phyloP scores from a whole-genome alignment of 306 rosid genomes.

The Cucumis hystrix region DNA sequence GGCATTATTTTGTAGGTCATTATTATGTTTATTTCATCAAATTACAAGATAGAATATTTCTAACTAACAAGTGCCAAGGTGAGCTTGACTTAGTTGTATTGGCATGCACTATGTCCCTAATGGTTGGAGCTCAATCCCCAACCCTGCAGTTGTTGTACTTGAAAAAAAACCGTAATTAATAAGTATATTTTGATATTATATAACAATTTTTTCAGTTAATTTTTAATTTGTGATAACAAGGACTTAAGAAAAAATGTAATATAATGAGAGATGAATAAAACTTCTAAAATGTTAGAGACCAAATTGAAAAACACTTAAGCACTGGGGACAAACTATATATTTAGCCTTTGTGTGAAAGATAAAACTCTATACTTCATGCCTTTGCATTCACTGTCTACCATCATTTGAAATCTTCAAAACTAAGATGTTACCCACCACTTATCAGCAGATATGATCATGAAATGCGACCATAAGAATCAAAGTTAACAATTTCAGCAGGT shows the following conservation, averaged over 20 bases:
- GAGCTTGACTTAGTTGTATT: too few relatives aligned
- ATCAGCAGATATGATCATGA: background rate
- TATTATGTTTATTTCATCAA: background rate
- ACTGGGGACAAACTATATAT: background rate
- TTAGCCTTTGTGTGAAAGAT: background rate
- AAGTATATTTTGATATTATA: too few relatives aligned
- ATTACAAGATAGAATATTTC: background rate
- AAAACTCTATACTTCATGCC: background rate
- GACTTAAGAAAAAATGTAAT: too few relatives aligned
- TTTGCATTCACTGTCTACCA: background rate
- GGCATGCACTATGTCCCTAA: too few relatives aligned
- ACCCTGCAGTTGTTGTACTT: too few relatives aligned
- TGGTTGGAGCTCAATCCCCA: too few relatives aligned
- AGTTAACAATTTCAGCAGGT: background rate
- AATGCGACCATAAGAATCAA: background rate
- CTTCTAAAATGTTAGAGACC: background rate
- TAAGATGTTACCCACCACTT: background rate
- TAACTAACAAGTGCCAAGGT: too few relatives aligned
- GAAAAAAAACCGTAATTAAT: too few relatives aligned
- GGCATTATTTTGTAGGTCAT: background rate
- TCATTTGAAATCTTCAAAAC: background rate
- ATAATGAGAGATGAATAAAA: too few relatives aligned
- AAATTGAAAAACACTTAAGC: background rate
- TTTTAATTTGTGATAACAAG: too few relatives aligned
- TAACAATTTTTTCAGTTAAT: too few relatives aligned